phyloP scores from a whole-genome alignment of 192 early-diverging fungal genomes.

The Podila epigama region DNA sequence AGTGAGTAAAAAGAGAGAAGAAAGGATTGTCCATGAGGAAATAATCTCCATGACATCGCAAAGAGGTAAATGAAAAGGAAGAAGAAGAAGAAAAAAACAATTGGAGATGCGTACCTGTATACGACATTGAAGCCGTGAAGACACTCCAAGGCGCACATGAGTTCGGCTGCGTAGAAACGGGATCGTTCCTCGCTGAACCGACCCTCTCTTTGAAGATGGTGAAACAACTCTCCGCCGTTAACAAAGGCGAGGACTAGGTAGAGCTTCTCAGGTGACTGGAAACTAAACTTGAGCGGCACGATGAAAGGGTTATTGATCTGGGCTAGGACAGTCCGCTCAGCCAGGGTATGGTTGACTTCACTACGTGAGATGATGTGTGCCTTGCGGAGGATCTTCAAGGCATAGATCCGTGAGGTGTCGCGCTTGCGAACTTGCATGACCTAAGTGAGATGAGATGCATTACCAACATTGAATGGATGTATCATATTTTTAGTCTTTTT shows the following conservation, averaged over 20 bases:
- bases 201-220: constrained; percentile 90
- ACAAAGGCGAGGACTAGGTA: constrained; percentile 96
- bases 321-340: constrained; percentile 90
- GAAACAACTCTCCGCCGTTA: constrained; percentile 97
- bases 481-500: constrained; percentile 1
- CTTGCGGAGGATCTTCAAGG: constrained; percentile 96
- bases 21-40: constrained; percentile 17
- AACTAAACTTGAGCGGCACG: constrained; percentile 91
- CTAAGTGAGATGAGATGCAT: constrained; percentile 16
- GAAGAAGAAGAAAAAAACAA: constrained; percentile 49
- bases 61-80: constrained; percentile 49
- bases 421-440: constrained; percentile 93
- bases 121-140: constrained; percentile 93
- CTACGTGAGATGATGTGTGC: constrained; percentile 91
- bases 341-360: constrained; percentile 93
- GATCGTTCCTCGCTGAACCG: constrained; percentile 88
- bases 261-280: constrained; percentile 94
- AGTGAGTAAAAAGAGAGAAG: constrained; percentile 60
- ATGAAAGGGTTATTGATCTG: constrained; percentile 94
- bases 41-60: constrained; percentile 13
- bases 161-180: constrained; percentile 94
- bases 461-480: background rate
- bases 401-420: constrained; percentile 93
- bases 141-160: constrained; percentile 90
- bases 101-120: constrained; percentile 12